Conservation (phyloP, 1,284 basidiomycete species). For the Abortiporus biennis region DNA sequence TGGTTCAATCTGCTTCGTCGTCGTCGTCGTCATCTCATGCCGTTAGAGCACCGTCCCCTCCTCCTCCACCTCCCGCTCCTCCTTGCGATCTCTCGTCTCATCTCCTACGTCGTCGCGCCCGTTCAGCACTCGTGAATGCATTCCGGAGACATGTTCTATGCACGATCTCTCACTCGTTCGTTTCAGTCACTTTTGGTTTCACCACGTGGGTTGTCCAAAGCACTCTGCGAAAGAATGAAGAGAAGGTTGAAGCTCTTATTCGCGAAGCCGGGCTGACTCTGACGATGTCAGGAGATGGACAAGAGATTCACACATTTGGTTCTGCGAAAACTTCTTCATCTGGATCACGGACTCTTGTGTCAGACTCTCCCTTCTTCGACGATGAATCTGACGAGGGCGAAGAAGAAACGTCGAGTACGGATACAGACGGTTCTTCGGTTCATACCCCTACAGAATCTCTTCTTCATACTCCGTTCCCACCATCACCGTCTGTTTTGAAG, state of each 20-base stretch:
- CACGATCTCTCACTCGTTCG: constrained; percentile 20
- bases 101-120: constrained; percentile 59
- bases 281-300: constrained; percentile 6
- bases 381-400: constrained; percentile 28
- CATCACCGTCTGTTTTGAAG: constrained; percentile 4
- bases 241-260: constrained; percentile 40
- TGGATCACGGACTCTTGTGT: neutral
- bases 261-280: constrained; percentile 28
- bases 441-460: constrained; percentile 43
- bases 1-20: constrained; percentile 8
- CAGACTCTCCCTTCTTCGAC: constrained; percentile 19
- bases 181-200: constrained; percentile 29
- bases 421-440: constrained; percentile 49
- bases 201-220: constrained; percentile 50
- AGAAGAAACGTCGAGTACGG: constrained; percentile 29
- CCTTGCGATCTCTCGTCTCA: constrained; percentile 13
- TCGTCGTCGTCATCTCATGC: constrained; percentile 12
- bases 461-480: constrained; percentile 12
- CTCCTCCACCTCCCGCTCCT: constrained; percentile 18
- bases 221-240: constrained; percentile 43
- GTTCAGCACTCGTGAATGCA: constrained; percentile 69
- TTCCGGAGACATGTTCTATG: constrained; percentile 65
- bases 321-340: constrained; percentile 5
- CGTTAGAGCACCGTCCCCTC: constrained; percentile 22
- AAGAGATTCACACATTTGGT: constrained; percentile 8